Evolutionary conservation across 148 eudicot species (phyloP), one percentile per base, ranked within the genome.

Genomic region (Nepenthes mirabilis): DNA sequence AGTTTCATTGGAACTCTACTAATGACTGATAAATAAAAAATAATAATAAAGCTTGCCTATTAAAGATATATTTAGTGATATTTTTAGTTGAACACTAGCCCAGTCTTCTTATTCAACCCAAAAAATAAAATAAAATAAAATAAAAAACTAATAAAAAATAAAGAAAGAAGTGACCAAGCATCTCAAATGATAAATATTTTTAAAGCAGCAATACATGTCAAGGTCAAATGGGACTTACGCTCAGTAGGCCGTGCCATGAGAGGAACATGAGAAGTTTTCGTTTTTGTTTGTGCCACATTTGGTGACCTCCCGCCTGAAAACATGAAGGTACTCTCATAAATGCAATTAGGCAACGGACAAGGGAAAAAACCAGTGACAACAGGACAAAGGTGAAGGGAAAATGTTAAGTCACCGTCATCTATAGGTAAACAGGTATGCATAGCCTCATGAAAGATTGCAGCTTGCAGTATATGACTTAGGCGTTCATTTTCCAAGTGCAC

Each of bases 191-290:
- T 23, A 23, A 23, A 23, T 23, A 23, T 23, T 23, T 23, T 23
- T 23, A 23, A 23, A 23, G 23, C 23, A 23, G 23, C 23, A 23
- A 0, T 0, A 23, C 23, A 23, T 23, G 23, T 23, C 23, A 23
- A 23, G 23, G 23, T n/a, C 14, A 49, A n/a, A 5, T 5, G 2
- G 14, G 10, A 77, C 97, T 79, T 68, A 90, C 97, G 97, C 70
- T 90, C 97, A 59, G 95, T 84, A 61, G 79, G 80, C 14, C 97
- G 79, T 48, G 71, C 73, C 82, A 77, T 60, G 50, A 90, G 72
- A 48, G 85, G 81, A 70, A 82, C 59, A 72, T 90, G 83, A 33
- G 67, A 37, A 68, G 79, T 65, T 60, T 68, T 80, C 70, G 68
- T 82, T 59, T 64, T 74, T 63, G 70, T 65, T 1, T 33, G 56